Percentiles rank a stretch among this genome's conserved stretches.
Conservation (phyloP, 139 green algal genomes). For the Parachlorella kessleri region DNA sequence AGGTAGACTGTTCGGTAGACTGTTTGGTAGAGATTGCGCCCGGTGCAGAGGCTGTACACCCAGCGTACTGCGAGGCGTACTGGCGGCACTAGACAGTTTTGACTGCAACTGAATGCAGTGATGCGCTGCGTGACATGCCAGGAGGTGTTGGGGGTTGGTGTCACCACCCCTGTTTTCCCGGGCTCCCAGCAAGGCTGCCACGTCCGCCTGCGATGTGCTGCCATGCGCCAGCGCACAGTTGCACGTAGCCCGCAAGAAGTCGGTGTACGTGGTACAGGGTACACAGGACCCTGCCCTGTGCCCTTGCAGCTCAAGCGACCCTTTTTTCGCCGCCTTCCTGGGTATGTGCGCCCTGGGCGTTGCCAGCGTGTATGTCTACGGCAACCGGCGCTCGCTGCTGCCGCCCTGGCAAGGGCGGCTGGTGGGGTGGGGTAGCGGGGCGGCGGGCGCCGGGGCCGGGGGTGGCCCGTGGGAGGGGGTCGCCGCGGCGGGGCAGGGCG, state of each 20-base stretch:
- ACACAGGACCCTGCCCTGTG: too few species aligned
- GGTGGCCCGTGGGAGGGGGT: background rate
- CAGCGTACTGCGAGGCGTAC: too few species aligned
- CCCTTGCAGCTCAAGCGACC: constrained; percentile 23
- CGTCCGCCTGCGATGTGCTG: background rate
- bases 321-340: constrained; percentile 23
- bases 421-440: background rate
- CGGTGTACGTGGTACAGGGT: too few species aligned
- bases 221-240: background rate
- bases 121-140: too few species aligned
- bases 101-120: too few species aligned
- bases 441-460: background rate
- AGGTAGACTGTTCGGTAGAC: too few species aligned
- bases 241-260: too few species aligned
- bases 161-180: background rate
- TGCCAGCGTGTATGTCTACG: constrained; percentile 23
- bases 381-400: background rate
- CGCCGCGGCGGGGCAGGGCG: background rate
- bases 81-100: too few species aligned
- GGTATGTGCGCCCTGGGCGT: constrained; percentile 11
- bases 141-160: background rate
- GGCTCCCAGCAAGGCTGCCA: background rate
- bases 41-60: too few species aligned
- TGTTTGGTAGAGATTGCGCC: too few species aligned
- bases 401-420: constrained; percentile 4